A percentile compares a stretch with the other conserved stretches of the same genome.
These are phyloP conservation scores for Fusarium pseudoanthophilum DNA, from an alignment of 2,329 filamentous ascomycete species.

Conservation along the genomic window DNA sequence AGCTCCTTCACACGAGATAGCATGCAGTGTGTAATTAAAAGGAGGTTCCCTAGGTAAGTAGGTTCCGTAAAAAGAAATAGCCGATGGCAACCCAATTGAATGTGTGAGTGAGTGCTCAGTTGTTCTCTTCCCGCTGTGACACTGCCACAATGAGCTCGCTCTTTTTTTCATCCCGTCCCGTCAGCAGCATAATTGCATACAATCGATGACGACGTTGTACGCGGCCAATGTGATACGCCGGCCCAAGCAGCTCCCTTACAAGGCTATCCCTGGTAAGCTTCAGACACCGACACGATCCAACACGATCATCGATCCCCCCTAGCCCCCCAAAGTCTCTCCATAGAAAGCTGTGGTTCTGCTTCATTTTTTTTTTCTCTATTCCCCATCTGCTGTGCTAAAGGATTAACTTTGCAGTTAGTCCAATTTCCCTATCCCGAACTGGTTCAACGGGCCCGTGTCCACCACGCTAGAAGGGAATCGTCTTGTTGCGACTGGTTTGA, in stretches of 20 bases:
- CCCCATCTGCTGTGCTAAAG: not conserved
- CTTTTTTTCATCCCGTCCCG: not conserved
- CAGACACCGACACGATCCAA: slow-evolving; percentile 14
- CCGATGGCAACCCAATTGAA: not conserved
- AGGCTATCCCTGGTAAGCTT: slow-evolving; percentile 21
- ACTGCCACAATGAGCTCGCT: not conserved
- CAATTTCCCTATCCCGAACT: slow-evolving; percentile 18
- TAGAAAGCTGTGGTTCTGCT: not conserved
- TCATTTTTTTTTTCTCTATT: slow-evolving; percentile 18
- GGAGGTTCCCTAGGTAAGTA: not conserved
- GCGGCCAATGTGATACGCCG: slow-evolving; percentile 24
- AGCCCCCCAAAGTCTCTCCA: not conserved
- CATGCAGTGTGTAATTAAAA: not conserved
- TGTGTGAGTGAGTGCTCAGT: not conserved
- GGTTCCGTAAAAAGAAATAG: not conserved
- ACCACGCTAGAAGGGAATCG: slow-evolving; percentile 10
- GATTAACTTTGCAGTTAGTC: slow-evolving; percentile 17
- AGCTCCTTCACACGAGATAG: not conserved
- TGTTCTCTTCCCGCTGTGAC: not conserved
- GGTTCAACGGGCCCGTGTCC: slow-evolving; percentile 5
- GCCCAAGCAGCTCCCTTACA: slow-evolving; percentile 10
- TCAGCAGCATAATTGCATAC: slow-evolving; percentile 18
- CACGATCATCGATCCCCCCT: slow-evolving; percentile 29
- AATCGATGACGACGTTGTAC: slow-evolving; percentile 37
- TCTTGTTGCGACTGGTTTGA: slow-evolving; percentile 2